A percentile compares a stretch with the other conserved stretches of the same genome.
These are phyloP conservation scores for Populus tremula DNA, from an alignment of 345 rosid species.

Conservation along the genomic window DNA sequence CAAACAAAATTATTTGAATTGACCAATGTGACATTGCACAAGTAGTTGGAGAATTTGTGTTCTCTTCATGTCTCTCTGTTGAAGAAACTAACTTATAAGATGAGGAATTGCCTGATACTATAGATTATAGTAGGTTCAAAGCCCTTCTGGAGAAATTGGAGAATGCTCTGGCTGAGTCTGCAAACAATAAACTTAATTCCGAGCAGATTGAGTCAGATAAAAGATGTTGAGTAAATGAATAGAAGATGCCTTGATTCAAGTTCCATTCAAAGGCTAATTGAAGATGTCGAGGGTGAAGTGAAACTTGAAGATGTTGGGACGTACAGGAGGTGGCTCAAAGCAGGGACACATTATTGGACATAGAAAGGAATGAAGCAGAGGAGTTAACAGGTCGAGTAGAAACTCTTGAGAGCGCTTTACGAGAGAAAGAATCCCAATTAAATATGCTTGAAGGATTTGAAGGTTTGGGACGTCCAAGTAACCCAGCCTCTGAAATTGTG, in stretches of 20 bases:
- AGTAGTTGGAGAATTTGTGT: conserved; percentile 45
- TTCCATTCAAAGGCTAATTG: conserved; percentile 50
- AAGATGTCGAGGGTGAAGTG: conserved; percentile 53
- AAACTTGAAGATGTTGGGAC: conserved; percentile 40
- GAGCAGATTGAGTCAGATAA: conserved; percentile 46
- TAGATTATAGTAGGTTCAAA: conserved; percentile 42
- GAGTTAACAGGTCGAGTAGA: conserved; percentile 61
- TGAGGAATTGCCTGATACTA: conserved; percentile 36
- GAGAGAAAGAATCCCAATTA: conserved; percentile 59
- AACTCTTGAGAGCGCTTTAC: conserved; percentile 59
- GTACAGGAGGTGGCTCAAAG: conserved; percentile 46
- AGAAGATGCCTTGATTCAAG: conserved; percentile 43
- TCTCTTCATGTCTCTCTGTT: conserved; percentile 36
- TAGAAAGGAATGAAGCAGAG: conserved; percentile 67
- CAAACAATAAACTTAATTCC: conserved; percentile 48
- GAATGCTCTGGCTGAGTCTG: conserved; percentile 47
- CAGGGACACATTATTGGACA: conserved; percentile 60
- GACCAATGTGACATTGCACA: conserved; percentile 32
- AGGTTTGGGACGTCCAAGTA: conserved; percentile 37
- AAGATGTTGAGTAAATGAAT: conserved; percentile 52
- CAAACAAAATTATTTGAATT: conserved; percentile 10
- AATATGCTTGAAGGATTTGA: conserved; percentile 48
- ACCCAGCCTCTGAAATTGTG: conserved; percentile 55
- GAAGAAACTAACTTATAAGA: conserved; percentile 34
- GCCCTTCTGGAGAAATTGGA: conserved; percentile 48